Base-by-base conservation (phyloP, 306 rosid species). In the Erythrophleum fordii region DNA sequence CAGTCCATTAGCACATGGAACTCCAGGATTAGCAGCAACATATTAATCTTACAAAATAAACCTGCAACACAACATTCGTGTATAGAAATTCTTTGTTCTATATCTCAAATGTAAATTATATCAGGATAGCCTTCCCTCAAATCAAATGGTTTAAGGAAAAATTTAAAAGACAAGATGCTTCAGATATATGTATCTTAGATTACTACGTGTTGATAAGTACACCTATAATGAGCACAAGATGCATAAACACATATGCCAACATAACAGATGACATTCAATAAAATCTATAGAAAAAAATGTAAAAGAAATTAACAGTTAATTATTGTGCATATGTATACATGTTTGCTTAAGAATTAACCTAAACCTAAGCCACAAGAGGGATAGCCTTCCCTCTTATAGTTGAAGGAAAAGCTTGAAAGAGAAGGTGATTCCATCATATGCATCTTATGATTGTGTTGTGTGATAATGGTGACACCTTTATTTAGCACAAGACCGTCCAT, bases 401-500 rank as follows among this genome's bases (percentile, higher is more conserved):
- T 10, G 20, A 22, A 46, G 80, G 55, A 84, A 74, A 69, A 84
- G 49, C 59, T 60, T 77, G 76, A 83, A 86, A 75, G 46, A 77
- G 80, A 75, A 82, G 78, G 53, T 34, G 61, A 85, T 85, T 73
- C 44, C 61, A 12, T 64, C 44, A 14, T 44, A 72, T 86, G 52
- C 69, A 89, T 77, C 79, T 80, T 84, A 83, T 77, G 87, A 37
- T 77, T 39, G 29, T 73, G 84, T 77, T 73, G 25, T 80, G 81
- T 77, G 90, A 86, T 53, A 73, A 83, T 29, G 80, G n/a, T 22
- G 8, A 41, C 61, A 29, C 28, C 53, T 72, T 68, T 11, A 76
- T 73, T 66, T 81, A 86, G 88, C 88, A 84, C 86, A 84, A 72
- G 83, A 81, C 82, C 81, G 70, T 77, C 79, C 73, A 74, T 67